phyloP scores from a whole-genome alignment of 345 rosid species.

The Excoecaria agallocha region DNA sequence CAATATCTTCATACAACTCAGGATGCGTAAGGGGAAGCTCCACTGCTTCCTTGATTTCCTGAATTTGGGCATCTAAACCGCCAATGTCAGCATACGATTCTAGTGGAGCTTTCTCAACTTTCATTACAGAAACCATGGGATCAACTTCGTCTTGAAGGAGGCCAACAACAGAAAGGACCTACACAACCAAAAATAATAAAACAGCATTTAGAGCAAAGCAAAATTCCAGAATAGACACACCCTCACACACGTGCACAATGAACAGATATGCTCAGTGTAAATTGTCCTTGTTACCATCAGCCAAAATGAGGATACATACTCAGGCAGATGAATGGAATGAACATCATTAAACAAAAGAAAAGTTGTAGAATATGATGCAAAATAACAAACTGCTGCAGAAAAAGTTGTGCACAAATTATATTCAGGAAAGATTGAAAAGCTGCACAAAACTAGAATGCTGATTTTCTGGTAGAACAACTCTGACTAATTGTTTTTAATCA shows the following conservation, averaged over 20 bases:
- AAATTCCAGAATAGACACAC: too few relatives aligned
- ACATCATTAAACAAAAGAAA: background rate
- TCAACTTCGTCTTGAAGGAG: conserved; percentile 37
- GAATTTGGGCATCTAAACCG: conserved; percentile 37
- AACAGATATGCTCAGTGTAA: background rate
- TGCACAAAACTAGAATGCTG: background rate
- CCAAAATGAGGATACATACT: background rate
- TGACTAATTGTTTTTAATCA: background rate
- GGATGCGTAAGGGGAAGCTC: conserved; percentile 98
- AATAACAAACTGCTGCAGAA: background rate
- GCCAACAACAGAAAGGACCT: conserved; percentile 38
- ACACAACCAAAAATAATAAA: background rate
- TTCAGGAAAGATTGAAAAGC: background rate
- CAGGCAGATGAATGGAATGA: background rate
- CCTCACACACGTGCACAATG: background rate
- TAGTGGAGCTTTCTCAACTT: conserved; percentile 38
- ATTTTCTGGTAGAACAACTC: background rate
- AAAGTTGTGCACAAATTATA: background rate
- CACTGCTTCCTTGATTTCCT: conserved; percentile 48
- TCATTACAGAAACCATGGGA: conserved; percentile 41
- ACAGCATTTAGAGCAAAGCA: background rate
- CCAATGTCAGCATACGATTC: conserved; percentile 40
- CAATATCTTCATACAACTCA: conserved; percentile 89
- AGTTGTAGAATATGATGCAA: background rate
- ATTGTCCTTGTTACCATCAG: background rate